Percentiles rank a stretch among this genome's conserved stretches.
Evolutionary conservation across 352 stramenopile genomes (phyloP).

Genomic region (Stramenopiles sp.): DNA sequence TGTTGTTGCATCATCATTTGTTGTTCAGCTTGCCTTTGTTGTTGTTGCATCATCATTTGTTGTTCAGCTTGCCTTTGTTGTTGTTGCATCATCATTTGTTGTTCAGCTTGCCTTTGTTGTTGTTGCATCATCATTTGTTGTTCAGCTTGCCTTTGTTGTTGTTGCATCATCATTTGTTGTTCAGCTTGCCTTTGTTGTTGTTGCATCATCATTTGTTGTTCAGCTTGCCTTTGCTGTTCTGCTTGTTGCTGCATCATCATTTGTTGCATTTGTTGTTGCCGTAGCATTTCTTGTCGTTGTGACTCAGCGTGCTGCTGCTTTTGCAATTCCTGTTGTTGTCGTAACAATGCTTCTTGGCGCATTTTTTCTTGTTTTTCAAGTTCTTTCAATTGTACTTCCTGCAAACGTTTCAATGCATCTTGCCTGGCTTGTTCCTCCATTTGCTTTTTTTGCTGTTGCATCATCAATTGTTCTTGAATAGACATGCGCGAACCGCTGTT

Average conservation of each 20-base stretch:
- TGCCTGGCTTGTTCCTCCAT: not conserved
- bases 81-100: too few species aligned
- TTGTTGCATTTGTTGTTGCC: too few species aligned
- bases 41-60: too few species aligned
- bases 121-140: not conserved
- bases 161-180: too few species aligned
- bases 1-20: too few species aligned
- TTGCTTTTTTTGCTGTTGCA: not conserved
- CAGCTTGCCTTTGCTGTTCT: not conserved
- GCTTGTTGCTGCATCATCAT: not conserved
- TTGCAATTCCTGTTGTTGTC: not conserved
- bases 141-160: too few species aligned
- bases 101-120: not conserved
- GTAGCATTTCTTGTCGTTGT: too few species aligned
- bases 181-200: not conserved
- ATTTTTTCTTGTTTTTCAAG: not conserved
- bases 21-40: too few species aligned
- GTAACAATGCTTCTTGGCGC: not conserved
- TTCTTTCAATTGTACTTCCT: not conserved
- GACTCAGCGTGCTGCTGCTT: not conserved
- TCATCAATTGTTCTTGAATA: not conserved
- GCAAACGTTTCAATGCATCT: not conserved
- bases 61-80: too few species aligned
- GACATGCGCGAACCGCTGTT: not conserved
- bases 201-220: not conserved